phyloP scores from a whole-genome alignment of 164 flowering plant species.

The Nelumbo lutea region DNA sequence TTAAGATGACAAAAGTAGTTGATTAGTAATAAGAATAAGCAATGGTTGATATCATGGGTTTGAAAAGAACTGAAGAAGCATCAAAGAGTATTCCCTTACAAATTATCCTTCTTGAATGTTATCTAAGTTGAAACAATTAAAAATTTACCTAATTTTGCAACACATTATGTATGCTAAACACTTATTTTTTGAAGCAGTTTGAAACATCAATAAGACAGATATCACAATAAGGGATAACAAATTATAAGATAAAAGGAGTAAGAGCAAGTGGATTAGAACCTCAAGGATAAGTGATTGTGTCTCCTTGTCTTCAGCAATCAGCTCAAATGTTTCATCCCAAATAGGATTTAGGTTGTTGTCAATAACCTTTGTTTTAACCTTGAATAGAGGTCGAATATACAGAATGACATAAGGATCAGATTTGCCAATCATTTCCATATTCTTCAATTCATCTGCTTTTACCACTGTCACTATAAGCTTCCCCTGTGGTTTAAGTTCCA shows the following conservation, averaged over 20 bases:
- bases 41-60: background rate
- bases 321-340: conserved; percentile 83
- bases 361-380: conserved; percentile 69
- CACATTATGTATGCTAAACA: too few species aligned
- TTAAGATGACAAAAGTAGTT: background rate
- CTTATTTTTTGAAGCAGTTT: background rate
- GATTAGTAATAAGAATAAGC: background rate
- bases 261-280: conserved; percentile 37
- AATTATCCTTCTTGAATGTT: too few species aligned
- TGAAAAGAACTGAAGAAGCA: background rate
- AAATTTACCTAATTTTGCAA: too few species aligned
- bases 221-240: background rate
- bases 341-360: conserved; percentile 90
- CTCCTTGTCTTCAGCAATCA: conserved; percentile 96
- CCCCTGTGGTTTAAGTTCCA: conserved; percentile 97
- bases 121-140: too few species aligned
- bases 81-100: too few species aligned
- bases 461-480: conserved; percentile 57
- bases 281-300: conserved; percentile 79
- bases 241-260: background rate
- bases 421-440: conserved; percentile 97
- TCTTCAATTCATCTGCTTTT: conserved; percentile 80
- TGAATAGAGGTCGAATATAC: conserved; percentile 71
- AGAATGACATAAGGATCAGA: conserved; percentile 90
- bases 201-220: background rate